Conservation (phyloP, 768 basidiomycete genomes). For the Guyanaporus albipodus region DNA sequence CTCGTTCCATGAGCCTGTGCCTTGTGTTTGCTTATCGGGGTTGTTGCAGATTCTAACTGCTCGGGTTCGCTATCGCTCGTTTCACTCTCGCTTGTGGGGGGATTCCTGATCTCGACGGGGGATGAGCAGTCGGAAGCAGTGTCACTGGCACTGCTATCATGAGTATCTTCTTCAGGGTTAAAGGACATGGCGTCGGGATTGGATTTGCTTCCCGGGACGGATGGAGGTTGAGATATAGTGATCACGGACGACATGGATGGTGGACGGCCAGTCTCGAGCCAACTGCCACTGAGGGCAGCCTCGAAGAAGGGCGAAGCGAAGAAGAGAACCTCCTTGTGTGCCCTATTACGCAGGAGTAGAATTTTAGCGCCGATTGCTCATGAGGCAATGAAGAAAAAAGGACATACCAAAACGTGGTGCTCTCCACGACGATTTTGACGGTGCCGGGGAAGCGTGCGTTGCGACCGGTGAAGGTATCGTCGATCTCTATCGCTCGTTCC, state of each 20-base stretch:
- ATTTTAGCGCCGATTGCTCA: conserved; percentile 5
- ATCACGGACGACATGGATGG: conserved; percentile 78
- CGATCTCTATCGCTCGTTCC: conserved; percentile 71
- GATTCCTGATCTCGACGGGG: conserved; percentile 37
- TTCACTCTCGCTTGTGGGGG: conserved; percentile 33
- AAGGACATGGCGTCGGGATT: conserved; percentile 53
- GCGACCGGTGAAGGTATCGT: conserved; percentile 68
- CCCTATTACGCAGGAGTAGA: conserved; percentile 44
- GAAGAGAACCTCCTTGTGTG: conserved; percentile 86
- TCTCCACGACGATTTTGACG: conserved; percentile 87
- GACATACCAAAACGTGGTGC: conserved; percentile 85
- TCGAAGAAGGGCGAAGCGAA: conserved; percentile 97
- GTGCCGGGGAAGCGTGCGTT: conserved; percentile 71
- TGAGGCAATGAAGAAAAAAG: not conserved
- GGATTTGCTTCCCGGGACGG: conserved; percentile 48
- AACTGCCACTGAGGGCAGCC: conserved; percentile 84
- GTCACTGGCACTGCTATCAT: conserved; percentile 31
- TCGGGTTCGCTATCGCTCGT: conserved; percentile 36
- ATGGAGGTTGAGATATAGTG: conserved; percentile 75
- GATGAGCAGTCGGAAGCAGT: conserved; percentile 39
- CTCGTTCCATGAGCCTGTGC: conserved; percentile 47
- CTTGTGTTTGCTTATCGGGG: conserved; percentile 21
- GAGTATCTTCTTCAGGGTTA: conserved; percentile 48
- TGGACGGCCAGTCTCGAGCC: conserved; percentile 85
- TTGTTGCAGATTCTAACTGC: conserved; percentile 17